These are phyloP conservation scores for Pichia rugopelliculosa DNA, from an alignment of 805 yeast species.

Conservation along the genomic window DNA sequence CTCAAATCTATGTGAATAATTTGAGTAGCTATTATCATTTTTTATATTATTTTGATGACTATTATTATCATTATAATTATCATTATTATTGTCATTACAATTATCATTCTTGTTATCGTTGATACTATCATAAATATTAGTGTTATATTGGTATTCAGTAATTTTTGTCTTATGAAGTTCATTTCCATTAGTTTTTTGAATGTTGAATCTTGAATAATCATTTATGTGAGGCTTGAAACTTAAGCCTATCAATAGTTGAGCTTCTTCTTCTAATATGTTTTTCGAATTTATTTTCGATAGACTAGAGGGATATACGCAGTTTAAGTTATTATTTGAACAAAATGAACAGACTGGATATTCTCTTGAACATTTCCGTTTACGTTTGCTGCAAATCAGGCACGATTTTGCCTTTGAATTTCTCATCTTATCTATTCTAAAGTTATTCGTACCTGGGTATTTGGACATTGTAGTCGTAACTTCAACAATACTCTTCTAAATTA, in stretches of 20 bases:
- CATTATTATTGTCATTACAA: not conserved
- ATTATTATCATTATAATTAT: not conserved
- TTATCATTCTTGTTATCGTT: not conserved
- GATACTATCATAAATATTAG: not conserved
- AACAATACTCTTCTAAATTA: too few species aligned
- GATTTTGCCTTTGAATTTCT: conserved; percentile 13
- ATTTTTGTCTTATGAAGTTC: not conserved
- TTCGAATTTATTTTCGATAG: not conserved
- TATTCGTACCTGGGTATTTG: conserved; percentile 12
- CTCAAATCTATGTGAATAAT: not conserved
- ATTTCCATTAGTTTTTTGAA: not conserved
- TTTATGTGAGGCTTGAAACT: not conserved
- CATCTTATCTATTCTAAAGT: conserved; percentile 10
- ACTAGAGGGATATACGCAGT: conserved; percentile 37
- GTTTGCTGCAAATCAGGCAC: conserved; percentile 52
- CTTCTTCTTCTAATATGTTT: not conserved
- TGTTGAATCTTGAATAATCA: not conserved
- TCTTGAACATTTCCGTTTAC: conserved; percentile 58
- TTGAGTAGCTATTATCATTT: not conserved
- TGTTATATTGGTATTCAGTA: not conserved
- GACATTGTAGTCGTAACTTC: not conserved
- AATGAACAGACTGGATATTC: conserved; percentile 48
- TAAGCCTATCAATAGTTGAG: not conserved
- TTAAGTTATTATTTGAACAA: conserved; percentile 39
- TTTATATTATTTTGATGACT: not conserved